Percentiles rank a stretch among this genome's conserved stretches.
Evolutionary conservation across 805 yeast genomes (phyloP).

Genomic region (Cyberlindnera xishuangbannaensis): DNA sequence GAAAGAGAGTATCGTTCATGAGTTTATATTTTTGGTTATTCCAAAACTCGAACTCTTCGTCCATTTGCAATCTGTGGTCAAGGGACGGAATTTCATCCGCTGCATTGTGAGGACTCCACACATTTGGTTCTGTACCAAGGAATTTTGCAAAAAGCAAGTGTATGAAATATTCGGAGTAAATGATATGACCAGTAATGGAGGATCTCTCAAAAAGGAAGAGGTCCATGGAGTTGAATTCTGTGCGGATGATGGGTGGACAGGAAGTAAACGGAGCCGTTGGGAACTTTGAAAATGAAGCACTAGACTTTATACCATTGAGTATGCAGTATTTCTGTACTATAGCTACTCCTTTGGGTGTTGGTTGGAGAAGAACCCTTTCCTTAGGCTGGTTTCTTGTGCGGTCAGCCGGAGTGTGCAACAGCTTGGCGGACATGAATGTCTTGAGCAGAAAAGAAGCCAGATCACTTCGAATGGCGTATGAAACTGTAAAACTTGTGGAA

Average conservation of each 20-base stretch:
- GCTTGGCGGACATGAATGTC: slow-evolving; percentile 52
- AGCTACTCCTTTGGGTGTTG: slow-evolving; percentile 88
- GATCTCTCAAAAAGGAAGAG: slow-evolving; percentile 65
- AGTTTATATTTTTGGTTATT: slow-evolving; percentile 11
- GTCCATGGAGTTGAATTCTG: slow-evolving; percentile 66
- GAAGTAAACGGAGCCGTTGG: too few relatives aligned
- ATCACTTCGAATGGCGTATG: slow-evolving; percentile 47
- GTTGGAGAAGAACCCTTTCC: slow-evolving; percentile 50
- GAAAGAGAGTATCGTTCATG: slow-evolving; percentile 2
- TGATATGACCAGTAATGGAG: slow-evolving; percentile 47
- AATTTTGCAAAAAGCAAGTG: slow-evolving; percentile 55
- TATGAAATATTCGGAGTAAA: slow-evolving; percentile 59
- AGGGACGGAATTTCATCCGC: slow-evolving; percentile 45
- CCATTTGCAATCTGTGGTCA: slow-evolving; percentile 28
- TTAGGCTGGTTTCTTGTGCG: slow-evolving; percentile 52
- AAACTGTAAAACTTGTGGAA: slow-evolving; percentile 46
- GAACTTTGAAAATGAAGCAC: not conserved
- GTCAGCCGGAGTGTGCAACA: slow-evolving; percentile 71
- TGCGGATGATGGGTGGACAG: slow-evolving; percentile 43
- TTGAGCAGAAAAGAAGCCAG: slow-evolving; percentile 43
- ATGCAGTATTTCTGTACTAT: slow-evolving; percentile 55
- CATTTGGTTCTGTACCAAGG: slow-evolving; percentile 63
- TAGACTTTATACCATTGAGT: slow-evolving; percentile 42
- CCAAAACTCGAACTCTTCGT: slow-evolving; percentile 32
- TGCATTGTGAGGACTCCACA: slow-evolving; percentile 54